Evolutionary conservation across 2,329 filamentous ascomycete genomes (phyloP), one percentile per base, ranked within the genome.

Genomic region (Hymenoscyphus repandus): DNA sequence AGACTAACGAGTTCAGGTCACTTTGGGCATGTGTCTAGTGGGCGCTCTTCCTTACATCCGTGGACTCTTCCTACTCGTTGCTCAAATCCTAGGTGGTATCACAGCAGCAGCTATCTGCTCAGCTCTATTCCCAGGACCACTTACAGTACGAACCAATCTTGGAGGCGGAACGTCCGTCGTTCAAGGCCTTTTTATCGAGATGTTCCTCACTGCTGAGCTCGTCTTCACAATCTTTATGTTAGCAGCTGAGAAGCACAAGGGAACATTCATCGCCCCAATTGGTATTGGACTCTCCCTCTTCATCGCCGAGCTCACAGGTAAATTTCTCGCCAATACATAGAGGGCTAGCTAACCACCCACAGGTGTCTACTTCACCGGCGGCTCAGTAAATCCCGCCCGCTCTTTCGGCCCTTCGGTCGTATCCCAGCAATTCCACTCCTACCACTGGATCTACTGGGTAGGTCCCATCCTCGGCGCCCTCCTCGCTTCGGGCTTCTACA

Each of bases 181-280:
- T 1, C 72, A 73, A 52, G 74, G 73, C 6, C 62, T 76, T n/a
- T 74, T 77, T 54, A 74, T 77, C 31, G 74, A 77, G 56, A 73
- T 73, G 51, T 68, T 76, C 41, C 58, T 76, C 3, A 74, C 73
- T 9, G 70, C 72, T 2, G 68, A 75, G 52, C 55, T 77, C 15
- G 69, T 75, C 5, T 74, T 76, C 53, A 72, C 73, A 13, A 74
- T 76, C 45, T 74, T 75, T 58, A 75, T 75, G 72, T 65, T 76
- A 20, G 73, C 73, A 27, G 72, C 72, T 30, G 74, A 75, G 58
- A 75, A 76, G 58, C 72, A 75, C 46, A 66, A 69, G 10, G 71
- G 67, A 0, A 75, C 72, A 0, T 75, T 75, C 50, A 70, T 76
- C 18, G 73, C 74, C 3, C 74, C 73, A 0, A 65, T 76, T 0